Percentiles rank a stretch among this genome's conserved stretches.
Conservation (phyloP, 2,329 filamentous ascomycete species). For the Alternaria dauci region DNA sequence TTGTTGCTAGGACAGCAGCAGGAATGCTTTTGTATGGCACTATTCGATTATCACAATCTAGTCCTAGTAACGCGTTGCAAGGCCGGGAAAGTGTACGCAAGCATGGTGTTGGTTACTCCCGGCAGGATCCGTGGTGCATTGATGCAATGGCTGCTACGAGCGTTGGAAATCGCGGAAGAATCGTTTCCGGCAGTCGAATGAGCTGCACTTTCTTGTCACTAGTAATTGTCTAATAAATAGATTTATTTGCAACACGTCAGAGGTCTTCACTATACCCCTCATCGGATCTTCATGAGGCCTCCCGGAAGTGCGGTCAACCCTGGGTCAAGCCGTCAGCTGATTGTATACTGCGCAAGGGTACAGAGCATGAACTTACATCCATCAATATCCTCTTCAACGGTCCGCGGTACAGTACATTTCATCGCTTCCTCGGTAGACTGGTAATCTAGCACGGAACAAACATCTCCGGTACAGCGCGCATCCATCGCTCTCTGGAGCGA, state of each 20-base stretch:
- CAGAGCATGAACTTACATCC: slow-evolving; percentile 31
- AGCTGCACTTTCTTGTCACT: neutral
- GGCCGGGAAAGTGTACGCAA: neutral
- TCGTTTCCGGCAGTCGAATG: neutral
- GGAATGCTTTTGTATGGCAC: no score
- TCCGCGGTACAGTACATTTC: slow-evolving; percentile 33
- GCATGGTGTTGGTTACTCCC: neutral
- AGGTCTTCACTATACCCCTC: neutral
- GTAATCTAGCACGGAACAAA: slow-evolving; percentile 29
- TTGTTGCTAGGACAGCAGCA: no score
- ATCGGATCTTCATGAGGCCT: neutral
- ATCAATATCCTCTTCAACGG: slow-evolving; percentile 36
- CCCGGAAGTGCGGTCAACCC: slow-evolving; percentile 1
- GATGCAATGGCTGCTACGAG: neutral
- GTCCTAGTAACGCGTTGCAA: no score
- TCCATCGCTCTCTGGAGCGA: slow-evolving; percentile 41
- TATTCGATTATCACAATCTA: no score
- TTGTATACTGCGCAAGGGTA: neutral
- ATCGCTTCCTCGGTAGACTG: slow-evolving; percentile 36
- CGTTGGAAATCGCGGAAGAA: neutral
- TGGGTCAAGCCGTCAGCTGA: neutral
- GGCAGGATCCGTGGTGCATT: neutral
- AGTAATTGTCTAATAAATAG: neutral
- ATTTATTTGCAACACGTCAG: neutral
- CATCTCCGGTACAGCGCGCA: slow-evolving; percentile 34